phyloP scores from a whole-genome alignment of 352 stramenopile species.

The Phytopythium boreale region DNA sequence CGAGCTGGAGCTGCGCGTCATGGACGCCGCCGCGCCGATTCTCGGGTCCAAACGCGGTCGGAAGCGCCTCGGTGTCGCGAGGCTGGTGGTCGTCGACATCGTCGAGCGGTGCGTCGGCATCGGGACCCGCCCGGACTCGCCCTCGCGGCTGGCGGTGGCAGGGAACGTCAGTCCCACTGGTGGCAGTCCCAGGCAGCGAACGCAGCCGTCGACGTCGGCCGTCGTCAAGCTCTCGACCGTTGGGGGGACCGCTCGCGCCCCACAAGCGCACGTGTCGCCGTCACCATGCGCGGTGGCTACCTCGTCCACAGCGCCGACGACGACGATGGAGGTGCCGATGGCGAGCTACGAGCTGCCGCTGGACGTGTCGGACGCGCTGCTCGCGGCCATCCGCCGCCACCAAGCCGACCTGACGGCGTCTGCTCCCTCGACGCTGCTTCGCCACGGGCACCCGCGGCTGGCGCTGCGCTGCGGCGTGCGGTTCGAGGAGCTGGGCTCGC shows the following conservation, averaged over 20 bases:
- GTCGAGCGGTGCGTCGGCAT: constrained; percentile 27
- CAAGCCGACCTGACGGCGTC: background rate
- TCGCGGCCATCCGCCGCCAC: constrained; percentile 13
- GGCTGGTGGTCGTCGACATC: constrained; percentile 42
- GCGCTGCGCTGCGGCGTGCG: constrained; percentile 51
- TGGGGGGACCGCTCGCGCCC: background rate
- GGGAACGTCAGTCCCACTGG: background rate
- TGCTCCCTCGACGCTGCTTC: constrained; percentile 17
- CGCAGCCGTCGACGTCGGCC: background rate
- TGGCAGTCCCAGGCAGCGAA: background rate
- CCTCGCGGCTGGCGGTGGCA: background rate
- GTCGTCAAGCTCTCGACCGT: background rate
- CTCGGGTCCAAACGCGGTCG: constrained; percentile 17
- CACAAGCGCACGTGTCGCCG: background rate
- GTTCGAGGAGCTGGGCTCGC: constrained; percentile 35
- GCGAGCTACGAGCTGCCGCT: constrained; percentile 64
- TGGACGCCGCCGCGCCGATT: constrained; percentile 43
- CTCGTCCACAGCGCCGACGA: background rate
- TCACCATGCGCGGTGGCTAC: background rate
- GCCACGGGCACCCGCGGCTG: constrained; percentile 50
- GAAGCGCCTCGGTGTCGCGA: constrained; percentile 47
- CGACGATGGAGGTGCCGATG: constrained; percentile 29
- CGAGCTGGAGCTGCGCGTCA: constrained; percentile 40
- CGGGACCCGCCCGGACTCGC: constrained; percentile 8
- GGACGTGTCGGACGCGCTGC: constrained; percentile 49